These are phyloP conservation scores for Coemansia pectinata DNA, from an alignment of 192 early-diverging fungal genomes.

Conservation along the genomic window DNA sequence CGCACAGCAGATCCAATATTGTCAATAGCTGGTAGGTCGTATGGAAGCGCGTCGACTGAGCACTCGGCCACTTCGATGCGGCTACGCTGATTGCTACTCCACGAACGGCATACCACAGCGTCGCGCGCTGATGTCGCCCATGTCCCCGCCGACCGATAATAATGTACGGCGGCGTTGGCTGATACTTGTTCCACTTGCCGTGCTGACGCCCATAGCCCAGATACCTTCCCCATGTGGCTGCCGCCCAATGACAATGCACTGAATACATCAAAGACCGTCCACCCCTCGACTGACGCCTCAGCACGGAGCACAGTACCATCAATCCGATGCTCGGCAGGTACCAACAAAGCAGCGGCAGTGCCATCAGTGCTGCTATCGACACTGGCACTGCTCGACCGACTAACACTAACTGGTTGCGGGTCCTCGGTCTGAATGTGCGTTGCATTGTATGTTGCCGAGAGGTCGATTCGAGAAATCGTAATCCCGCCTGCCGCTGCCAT, in stretches of 20 bases:
- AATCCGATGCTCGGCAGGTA: neutral
- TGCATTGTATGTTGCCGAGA: neutral
- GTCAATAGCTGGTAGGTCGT: neutral
- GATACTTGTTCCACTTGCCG: conserved; percentile 12
- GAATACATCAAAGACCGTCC: conserved; percentile 48
- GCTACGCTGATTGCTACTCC: conserved; percentile 30
- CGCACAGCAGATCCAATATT: conserved; percentile 6
- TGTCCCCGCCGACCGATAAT: conserved; percentile 11
- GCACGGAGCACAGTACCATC: conserved; percentile 25
- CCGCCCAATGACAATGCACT: conserved; percentile 14
- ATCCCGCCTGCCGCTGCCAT: conserved; percentile 17
- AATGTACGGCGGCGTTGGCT: conserved; percentile 6
- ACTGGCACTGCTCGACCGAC: neutral
- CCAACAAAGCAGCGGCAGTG: neutral
- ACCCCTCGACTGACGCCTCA: conserved; percentile 33
- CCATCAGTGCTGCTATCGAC: neutral
- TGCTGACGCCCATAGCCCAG: conserved; percentile 28
- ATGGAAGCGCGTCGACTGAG: conserved; percentile 14
- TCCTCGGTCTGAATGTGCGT: neutral
- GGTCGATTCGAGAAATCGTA: conserved; percentile 12
- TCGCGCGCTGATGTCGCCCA: conserved; percentile 42
- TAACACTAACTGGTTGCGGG: neutral
- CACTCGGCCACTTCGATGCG: conserved; percentile 48
- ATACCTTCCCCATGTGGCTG: neutral
- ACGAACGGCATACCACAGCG: conserved; percentile 34